Evolutionary conservation across 306 rosid genomes (phyloP).

Genomic region (Trifolium dubium): DNA sequence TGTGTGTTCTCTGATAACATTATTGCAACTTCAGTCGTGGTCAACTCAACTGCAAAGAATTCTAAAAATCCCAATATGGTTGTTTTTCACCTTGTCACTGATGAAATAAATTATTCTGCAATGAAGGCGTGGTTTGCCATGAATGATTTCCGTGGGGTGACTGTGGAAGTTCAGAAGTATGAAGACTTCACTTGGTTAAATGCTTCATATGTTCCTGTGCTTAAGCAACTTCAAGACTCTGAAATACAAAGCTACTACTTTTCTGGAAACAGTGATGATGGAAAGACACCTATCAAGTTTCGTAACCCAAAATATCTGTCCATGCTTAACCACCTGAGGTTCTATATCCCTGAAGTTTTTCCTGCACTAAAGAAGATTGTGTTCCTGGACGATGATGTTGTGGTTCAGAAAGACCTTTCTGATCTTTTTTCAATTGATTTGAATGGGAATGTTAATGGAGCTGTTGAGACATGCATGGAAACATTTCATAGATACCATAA

Average conservation of each 20-base stretch:
- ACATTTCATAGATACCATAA: constrained; percentile 92
- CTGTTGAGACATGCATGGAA: constrained; percentile 97
- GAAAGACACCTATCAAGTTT: constrained; percentile 87
- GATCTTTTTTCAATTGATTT: constrained; percentile 72
- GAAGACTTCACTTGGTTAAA: constrained; percentile 84
- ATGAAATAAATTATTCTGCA: constrained; percentile 78
- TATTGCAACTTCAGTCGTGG: constrained; percentile 86
- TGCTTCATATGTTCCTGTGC: constrained; percentile 92
- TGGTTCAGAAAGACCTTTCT: constrained; percentile 84
- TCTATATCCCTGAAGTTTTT: constrained; percentile 90
- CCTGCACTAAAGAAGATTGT: constrained; percentile 79
- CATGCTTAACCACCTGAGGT: constrained; percentile 91
- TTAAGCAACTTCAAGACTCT: constrained; percentile 92
- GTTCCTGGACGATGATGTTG: constrained; percentile 86
- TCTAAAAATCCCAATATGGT: constrained; percentile 67
- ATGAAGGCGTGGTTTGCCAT: constrained; percentile 92
- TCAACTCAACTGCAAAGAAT: constrained; percentile 78
- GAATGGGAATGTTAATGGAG: constrained; percentile 84
- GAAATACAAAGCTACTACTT: constrained; percentile 88
- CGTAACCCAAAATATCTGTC: constrained; percentile 91
- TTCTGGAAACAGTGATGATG: constrained; percentile 68
- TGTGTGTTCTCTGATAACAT: constrained; percentile 89
- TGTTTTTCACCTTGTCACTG: constrained; percentile 87
- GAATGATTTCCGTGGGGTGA: constrained; percentile 67
- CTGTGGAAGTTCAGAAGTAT: constrained; percentile 80